Evolutionary conservation across 2,329 filamentous ascomycete species (phyloP), one percentile per base, ranked within the genome.

Genomic region (Cladosporium sp.): DNA sequence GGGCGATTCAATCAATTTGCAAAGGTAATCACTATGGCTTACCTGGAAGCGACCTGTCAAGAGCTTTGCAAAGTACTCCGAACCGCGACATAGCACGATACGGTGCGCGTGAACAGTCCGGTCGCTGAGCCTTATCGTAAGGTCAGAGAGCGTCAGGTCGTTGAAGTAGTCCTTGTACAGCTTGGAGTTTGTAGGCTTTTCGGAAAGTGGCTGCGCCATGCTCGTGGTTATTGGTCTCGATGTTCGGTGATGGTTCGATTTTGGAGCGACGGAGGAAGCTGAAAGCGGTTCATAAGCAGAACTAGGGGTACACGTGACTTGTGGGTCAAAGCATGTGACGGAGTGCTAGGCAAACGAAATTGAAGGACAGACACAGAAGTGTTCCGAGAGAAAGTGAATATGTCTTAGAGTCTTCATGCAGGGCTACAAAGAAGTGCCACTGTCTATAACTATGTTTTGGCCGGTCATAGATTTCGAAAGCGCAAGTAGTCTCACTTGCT

Each of bases 371-470:
- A n/a, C n/a, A n/a, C n/a, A n/a, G n/a, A n/a, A n/a, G n/a, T n/a
- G n/a, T n/a, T n/a, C n/a, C n/a, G n/a, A n/a, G n/a, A n/a, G 7
- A 34, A 34, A 34, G 30, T 34, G 30, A 12, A 34, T 34, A 5
- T 34, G 30, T 34, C 30, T 34, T 34, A 12, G 30, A 11, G 4
- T 34, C 4, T 2, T 34, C 8, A 34, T 34, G 11, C 30, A 34
- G n/a, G 42, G 19, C 58, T 63, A 69, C 30, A 68, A 38, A 50
- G 65, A 66, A 25, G 64, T 71, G 1, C 78, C 78, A 40, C 75
- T 70, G 67, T 84, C 82, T 47, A 84, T 70, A 14, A 84, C 66
- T 1, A 77, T 73, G 63, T 84, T 84, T 22, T 78, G 74, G 0
- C 82, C 82, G 2, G 82, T 84, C 22, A 79, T 76, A 28, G 76